phyloP scores from a whole-genome alignment of 2,329 filamentous ascomycete genomes.

The Aspergillus persii region DNA sequence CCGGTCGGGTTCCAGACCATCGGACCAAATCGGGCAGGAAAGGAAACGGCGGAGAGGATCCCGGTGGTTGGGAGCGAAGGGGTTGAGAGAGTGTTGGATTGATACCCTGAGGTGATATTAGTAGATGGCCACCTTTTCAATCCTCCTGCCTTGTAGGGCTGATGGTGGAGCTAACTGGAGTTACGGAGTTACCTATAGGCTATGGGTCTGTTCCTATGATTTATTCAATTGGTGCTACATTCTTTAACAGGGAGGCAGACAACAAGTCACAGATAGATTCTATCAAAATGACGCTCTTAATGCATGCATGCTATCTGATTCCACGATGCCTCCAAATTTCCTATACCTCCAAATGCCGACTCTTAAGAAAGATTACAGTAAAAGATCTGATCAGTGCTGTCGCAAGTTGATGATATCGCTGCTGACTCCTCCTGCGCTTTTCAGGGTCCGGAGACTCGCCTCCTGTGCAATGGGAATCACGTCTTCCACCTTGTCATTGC shows the following conservation, averaged over 20 bases:
- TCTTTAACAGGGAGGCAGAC: neutral
- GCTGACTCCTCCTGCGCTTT: constrained; percentile 68
- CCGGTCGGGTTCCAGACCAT: constrained; percentile 44
- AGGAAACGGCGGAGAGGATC: constrained; percentile 26
- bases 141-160: neutral
- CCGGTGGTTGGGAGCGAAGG: constrained; percentile 38
- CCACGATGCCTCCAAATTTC: neutral
- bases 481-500: constrained; percentile 50
- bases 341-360: neutral
- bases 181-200: too few species aligned
- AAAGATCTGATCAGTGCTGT: constrained; percentile 19
- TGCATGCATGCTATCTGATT: neutral
- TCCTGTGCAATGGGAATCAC: constrained; percentile 77
- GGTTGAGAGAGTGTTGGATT: constrained; percentile 19
- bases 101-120: neutral
- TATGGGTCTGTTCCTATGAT: too few species aligned
- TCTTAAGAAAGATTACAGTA: neutral
- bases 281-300: neutral
- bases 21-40: constrained; percentile 27
- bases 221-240: too few species aligned
- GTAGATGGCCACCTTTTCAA: neutral
- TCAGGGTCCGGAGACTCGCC: constrained; percentile 76
- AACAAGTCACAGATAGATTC: neutral
- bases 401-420: constrained; percentile 7
- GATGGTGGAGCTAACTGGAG: neutral